Evolutionary conservation across 2,329 filamentous ascomycete species (phyloP).

Genomic region (Arthrocladium fulminans): DNA sequence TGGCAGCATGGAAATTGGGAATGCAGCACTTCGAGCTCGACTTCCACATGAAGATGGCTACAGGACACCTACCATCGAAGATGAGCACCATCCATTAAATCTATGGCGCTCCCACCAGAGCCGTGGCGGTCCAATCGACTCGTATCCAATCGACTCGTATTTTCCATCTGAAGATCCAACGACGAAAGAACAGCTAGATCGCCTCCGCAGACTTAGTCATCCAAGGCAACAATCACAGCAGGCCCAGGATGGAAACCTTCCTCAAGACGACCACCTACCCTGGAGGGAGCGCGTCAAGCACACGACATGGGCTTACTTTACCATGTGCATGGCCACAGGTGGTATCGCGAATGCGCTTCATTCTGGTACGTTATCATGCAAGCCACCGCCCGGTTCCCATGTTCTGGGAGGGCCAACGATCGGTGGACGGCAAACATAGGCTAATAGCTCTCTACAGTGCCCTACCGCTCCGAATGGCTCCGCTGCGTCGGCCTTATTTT

Average conservation of each 20-base stretch:
- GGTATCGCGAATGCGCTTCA: constrained; percentile 53
- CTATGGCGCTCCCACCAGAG: not conserved
- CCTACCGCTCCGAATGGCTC: constrained; percentile 49
- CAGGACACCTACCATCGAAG: constrained; percentile 38
- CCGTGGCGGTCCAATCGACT: not conserved
- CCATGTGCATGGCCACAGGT: constrained; percentile 55
- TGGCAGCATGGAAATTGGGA: not conserved
- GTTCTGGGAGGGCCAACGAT: too few relatives aligned
- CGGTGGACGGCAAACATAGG: too few relatives aligned
- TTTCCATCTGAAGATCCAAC: not conserved
- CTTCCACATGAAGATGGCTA: constrained; percentile 29
- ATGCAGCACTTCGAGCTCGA: not conserved
- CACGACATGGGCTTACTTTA: constrained; percentile 73
- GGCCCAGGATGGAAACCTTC: constrained; percentile 13
- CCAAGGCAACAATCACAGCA: constrained; percentile 8
- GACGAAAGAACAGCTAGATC: constrained; percentile 15
- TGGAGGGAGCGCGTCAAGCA: constrained; percentile 52
- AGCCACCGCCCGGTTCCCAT: constrained; percentile 20
- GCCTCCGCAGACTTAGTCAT: constrained; percentile 17
- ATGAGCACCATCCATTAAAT: constrained; percentile 26
- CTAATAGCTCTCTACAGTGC: too few relatives aligned
- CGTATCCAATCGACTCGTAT: not conserved
- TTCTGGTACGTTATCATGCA: constrained; percentile 37
- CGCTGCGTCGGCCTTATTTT: constrained; percentile 51
- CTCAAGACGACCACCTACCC: constrained; percentile 27